phyloP scores from a whole-genome alignment of 306 rosid species.

The Vicia villosa region DNA sequence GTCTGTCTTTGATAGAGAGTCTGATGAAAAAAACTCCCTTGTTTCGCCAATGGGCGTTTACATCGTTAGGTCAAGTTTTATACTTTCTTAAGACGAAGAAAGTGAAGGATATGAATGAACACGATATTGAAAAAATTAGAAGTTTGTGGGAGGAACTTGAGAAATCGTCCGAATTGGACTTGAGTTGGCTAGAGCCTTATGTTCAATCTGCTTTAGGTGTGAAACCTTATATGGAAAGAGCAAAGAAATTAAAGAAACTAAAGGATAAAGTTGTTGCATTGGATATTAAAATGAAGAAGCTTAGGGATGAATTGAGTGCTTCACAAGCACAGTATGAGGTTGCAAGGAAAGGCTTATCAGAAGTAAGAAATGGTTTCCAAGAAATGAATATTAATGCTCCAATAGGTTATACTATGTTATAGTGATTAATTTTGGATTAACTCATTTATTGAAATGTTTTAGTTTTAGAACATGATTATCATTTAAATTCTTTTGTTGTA shows the following conservation, averaged over 20 bases:
- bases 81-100: conserved; percentile 42
- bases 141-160: conserved; percentile 46
- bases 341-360: conserved; percentile 28
- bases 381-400: conserved; percentile 36
- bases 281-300: conserved; percentile 42
- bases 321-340: conserved; percentile 34
- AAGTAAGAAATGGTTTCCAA: conserved; percentile 37
- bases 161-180: conserved; percentile 43
- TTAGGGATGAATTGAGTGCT: conserved; percentile 37
- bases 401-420: conserved; percentile 44
- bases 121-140: conserved; percentile 18
- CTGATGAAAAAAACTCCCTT: conserved; percentile 15
- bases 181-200: conserved; percentile 46
- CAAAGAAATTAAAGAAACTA: conserved; percentile 24
- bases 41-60: conserved; percentile 47
- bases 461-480: not conserved
- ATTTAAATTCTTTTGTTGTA: not conserved
- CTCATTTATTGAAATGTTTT: not conserved
- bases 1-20: conserved; percentile 33
- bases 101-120: conserved; percentile 38
- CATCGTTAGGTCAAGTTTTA: conserved; percentile 42
- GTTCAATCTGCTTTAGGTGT: conserved; percentile 44
- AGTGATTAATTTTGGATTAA: not conserved
- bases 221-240: conserved; percentile 36
- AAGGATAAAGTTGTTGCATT: conserved; percentile 37